Conservation (phyloP, 192 early-diverging fungal species). For the Gigaspora rosea region DNA sequence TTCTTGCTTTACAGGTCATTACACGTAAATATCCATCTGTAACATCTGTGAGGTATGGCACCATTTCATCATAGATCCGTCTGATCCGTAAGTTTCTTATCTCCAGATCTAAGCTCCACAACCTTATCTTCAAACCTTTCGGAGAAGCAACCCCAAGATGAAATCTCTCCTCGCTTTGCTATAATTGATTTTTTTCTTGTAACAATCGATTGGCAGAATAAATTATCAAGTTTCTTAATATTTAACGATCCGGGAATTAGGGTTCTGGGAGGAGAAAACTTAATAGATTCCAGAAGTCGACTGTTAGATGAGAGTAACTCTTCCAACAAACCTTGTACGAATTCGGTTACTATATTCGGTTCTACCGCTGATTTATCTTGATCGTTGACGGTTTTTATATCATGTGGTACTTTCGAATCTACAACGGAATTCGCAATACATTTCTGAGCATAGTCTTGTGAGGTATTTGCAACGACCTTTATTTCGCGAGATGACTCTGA, state of each 20-base stretch:
- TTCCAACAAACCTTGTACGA: constrained; percentile 25
- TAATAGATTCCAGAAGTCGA: constrained; percentile 4
- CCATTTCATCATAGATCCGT: background rate
- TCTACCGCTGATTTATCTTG: background rate
- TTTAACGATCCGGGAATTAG: constrained; percentile 2
- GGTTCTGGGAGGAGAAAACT: constrained; percentile 4
- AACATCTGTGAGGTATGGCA: constrained; percentile 23
- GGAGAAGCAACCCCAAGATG: background rate
- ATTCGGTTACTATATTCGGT: constrained; percentile 2
- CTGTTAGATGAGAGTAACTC: background rate
- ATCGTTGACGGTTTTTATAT: constrained; percentile 16
- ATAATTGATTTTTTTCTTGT: constrained; percentile 10
- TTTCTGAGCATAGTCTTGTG: background rate
- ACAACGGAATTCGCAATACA: background rate
- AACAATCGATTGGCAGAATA: background rate
- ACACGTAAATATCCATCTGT: constrained; percentile 19
- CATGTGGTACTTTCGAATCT: constrained; percentile 18
- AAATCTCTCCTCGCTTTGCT: constrained; percentile 18
- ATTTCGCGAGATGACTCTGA: background rate
- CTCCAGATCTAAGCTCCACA: constrained; percentile 12
- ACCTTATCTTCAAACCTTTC: constrained; percentile 24
- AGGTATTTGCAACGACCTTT: background rate
- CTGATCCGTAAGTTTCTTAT: constrained; percentile 22
- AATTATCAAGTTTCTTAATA: constrained; percentile 22
- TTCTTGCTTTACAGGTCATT: constrained; percentile 22